These are phyloP conservation scores for Trichoderma asperellum DNA, from an alignment of 2,329 filamentous ascomycete species.

Conservation along the genomic window DNA sequence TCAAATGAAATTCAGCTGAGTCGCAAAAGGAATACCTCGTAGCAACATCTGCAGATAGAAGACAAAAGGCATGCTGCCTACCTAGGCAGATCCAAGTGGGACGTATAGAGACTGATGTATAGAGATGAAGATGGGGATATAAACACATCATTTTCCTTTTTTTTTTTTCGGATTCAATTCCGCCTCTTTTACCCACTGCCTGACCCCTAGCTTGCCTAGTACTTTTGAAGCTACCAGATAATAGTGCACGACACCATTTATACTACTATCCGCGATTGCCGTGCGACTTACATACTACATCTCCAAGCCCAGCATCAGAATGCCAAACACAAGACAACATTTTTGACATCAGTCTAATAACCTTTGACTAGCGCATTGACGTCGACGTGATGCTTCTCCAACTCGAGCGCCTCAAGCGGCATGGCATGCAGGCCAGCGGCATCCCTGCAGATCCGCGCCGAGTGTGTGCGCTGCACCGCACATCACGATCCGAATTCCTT, in stretches of 20 bases:
- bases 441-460: conserved; percentile 18
- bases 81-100: not conserved
- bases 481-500: not conserved
- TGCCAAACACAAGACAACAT: not conserved
- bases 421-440: conserved; percentile 19
- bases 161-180: not conserved
- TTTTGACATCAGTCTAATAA: not conserved
- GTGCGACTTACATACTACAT: not conserved
- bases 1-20: not conserved
- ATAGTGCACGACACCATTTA: not conserved
- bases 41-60: not conserved
- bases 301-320: not conserved
- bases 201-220: not conserved
- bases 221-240: no score
- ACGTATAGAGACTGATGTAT: not conserved
- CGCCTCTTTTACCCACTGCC: not conserved
- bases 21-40: not conserved
- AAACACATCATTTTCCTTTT: not conserved
- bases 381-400: conserved; percentile 26
- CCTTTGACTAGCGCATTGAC: not conserved
- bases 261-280: not conserved
- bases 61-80: not conserved
- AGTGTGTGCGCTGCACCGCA: not conserved
- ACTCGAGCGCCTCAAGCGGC: conserved; percentile 9
- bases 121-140: not conserved